Conservation (phyloP, 108 stramenopile species). For the Skeletonema grethae region DNA sequence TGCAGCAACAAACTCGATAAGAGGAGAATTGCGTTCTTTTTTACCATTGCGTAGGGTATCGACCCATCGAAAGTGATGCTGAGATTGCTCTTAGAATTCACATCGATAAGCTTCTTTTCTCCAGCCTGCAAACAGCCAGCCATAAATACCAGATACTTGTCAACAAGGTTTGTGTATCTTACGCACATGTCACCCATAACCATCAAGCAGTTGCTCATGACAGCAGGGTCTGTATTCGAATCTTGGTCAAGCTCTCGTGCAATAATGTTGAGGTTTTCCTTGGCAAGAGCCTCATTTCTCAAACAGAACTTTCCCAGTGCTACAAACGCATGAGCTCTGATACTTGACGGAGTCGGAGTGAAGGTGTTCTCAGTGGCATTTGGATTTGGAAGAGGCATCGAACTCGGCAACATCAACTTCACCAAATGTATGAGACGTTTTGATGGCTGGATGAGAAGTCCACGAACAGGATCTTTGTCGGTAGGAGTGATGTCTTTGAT, state of each 20-base stretch:
- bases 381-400: constrained; percentile 48
- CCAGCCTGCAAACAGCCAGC: constrained; percentile 89
- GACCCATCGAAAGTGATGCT: constrained; percentile 22
- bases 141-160: constrained; percentile 90
- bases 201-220: constrained; percentile 88
- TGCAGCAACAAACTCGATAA: constrained; percentile 88
- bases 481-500: constrained; percentile 16
- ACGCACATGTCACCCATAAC: constrained; percentile 93
- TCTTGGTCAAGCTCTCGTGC: constrained; percentile 84
- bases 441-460: constrained; percentile 55
- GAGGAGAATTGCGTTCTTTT: constrained; percentile 88
- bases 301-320: constrained; percentile 92
- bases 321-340: constrained; percentile 84
- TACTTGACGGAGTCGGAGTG: constrained; percentile 36
- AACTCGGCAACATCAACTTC: constrained; percentile 58
- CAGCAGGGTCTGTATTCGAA: constrained; percentile 55
- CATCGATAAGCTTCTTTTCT: constrained; percentile 22
- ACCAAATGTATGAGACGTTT: constrained; percentile 53
- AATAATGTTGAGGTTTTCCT: constrained; percentile 76
- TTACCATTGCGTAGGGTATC: constrained; percentile 50
- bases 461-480: constrained; percentile 50
- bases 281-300: constrained; percentile 84
- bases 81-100: constrained; percentile 22
- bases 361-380: constrained; percentile 13
- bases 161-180: constrained; percentile 90